Base-by-base conservation (phyloP, 257 asterid genomes). In the Capsicum baccatum region DNA sequence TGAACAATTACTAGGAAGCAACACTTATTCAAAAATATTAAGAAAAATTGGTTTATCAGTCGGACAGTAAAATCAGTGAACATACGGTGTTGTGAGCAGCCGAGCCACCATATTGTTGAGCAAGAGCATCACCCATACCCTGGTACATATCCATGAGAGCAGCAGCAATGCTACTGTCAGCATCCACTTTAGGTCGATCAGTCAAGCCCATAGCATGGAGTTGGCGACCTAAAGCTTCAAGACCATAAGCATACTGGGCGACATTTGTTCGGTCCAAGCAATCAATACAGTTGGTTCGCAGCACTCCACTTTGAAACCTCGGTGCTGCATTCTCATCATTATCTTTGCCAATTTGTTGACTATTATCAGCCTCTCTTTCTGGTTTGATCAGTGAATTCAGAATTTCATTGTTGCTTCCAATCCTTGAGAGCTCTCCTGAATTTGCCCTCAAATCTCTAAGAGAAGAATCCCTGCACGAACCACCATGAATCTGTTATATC, bases 111-210 rank as follows among this genome's bases (percentile, higher is more conserved):
- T 96, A 96, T 82, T 96, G 99, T 85, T 96, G 99, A 15, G 99
- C 99, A 87, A 96, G 90, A 67, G 99, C 99, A 89, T 96, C 99
- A 80, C 99, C 99, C 99, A 94, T 96, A 87, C 93, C 88, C 93
- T 92, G 98, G 88, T 96, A 96, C 99, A 96, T 96, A 88, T 94
- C 99, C 99, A 96, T 96, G 80, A 96, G 95, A 74, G 98, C 98
- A 89, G 98, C 97, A 79, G 99, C 99, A 85, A 96, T 93, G 89
- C 97, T 96, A 85, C 99, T 96, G 89, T 94, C 97, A 81, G 98
- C 91, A 85, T 96, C 99, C 86, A 96, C 91, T 88, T 94, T 94
- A 21, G 97, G 97, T 86, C 89, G 91, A 86, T 96, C 97, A 6
- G 98, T 87, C 92, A 96, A 84, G 80, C 96, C 97, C 92, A 96